Evolutionary conservation across 257 asterid species (phyloP).

Genomic region (Euphrasia confusa): DNA sequence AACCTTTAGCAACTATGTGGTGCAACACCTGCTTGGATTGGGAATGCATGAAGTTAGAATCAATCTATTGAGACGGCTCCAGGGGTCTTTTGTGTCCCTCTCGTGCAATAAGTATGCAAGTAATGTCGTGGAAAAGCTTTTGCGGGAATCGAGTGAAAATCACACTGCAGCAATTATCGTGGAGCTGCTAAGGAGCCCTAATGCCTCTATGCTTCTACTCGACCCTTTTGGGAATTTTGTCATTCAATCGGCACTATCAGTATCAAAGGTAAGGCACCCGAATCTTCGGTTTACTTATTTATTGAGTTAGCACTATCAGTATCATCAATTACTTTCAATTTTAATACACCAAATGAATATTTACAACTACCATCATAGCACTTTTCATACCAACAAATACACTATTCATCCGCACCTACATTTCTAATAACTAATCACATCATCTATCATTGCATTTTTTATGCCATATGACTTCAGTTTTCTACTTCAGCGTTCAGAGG

Average conservation of each 20-base stretch:
- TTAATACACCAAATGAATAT: neutral
- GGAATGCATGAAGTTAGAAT: slow-evolving; percentile 37
- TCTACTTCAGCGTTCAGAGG: neutral
- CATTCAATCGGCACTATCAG: slow-evolving; percentile 56
- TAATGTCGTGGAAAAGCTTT: slow-evolving; percentile 68
- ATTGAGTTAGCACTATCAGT: slow-evolving; percentile 45
- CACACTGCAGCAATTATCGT: slow-evolving; percentile 25
- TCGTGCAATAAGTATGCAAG: slow-evolving; percentile 72
- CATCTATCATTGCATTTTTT: neutral
- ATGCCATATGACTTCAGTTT: neutral
- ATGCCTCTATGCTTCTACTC: slow-evolving; percentile 43
- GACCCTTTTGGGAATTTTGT: slow-evolving; percentile 80
- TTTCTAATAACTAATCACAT: neutral
- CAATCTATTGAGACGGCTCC: slow-evolving; percentile 37
- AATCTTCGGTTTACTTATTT: neutral
- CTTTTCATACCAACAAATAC: neutral
- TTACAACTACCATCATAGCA: neutral
- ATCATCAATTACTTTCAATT: slow-evolving; percentile 18
- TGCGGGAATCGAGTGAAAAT: slow-evolving; percentile 33
- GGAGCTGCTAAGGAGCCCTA: slow-evolving; percentile 46
- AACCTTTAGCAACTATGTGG: slow-evolving; percentile 64
- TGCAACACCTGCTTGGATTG: slow-evolving; percentile 61
- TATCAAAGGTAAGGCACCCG: slow-evolving; percentile 40
- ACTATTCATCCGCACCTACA: neutral
- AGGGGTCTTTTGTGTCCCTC: slow-evolving; percentile 43